Evolutionary conservation across 129 eudicot genomes (phyloP).

Genomic region (Flaveria trinervia): DNA sequence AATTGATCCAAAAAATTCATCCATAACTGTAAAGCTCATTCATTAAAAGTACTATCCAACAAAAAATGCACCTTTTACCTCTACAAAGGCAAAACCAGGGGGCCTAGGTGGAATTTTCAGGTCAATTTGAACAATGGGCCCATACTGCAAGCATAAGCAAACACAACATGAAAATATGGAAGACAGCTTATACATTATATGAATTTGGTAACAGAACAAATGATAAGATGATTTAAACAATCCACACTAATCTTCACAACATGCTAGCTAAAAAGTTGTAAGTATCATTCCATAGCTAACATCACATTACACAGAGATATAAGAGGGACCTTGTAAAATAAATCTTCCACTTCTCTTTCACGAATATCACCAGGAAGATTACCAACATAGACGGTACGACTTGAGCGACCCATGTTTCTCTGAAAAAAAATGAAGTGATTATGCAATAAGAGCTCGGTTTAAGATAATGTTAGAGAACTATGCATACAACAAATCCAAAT

Average conservation of each 20-base stretch:
- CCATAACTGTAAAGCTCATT: neutral
- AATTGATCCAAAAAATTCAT: constrained; percentile 14
- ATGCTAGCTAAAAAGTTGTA: neutral
- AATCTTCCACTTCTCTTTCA: constrained; percentile 88
- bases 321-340: constrained; percentile 70
- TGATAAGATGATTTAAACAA: neutral
- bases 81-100: constrained; percentile 97
- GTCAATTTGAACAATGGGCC: constrained; percentile 79
- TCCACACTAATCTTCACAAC: neutral
- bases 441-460: neutral
- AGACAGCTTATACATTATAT: neutral
- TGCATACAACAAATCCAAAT: constrained; percentile 1
- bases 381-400: constrained; percentile 78
- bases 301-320: neutral
- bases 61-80: constrained; percentile 46
- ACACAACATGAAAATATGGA: neutral
- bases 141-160: constrained; percentile 60
- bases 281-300: neutral
- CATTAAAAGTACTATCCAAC: neutral
- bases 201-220: neutral
- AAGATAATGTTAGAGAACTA: neutral
- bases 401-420: constrained; percentile 63
- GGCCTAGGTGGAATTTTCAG: constrained; percentile 91
- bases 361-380: constrained; percentile 95
- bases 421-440: neutral